phyloP scores from a whole-genome alignment of 306 rosid species.

The Fragaria iinumae region DNA sequence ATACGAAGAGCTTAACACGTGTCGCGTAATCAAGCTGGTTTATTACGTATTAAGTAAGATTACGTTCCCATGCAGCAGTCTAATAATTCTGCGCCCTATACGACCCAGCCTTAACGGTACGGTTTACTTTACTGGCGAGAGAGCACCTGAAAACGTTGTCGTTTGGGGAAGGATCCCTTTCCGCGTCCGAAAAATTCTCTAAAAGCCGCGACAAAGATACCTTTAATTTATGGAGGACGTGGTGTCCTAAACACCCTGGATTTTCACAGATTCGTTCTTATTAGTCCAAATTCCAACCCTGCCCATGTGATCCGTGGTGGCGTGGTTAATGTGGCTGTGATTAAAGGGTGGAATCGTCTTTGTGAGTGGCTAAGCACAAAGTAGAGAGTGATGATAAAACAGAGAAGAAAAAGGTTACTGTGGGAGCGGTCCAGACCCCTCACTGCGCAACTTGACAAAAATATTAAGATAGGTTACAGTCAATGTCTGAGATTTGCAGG shows the following conservation, averaged over 20 bases:
- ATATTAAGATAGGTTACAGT: conserved; percentile 54
- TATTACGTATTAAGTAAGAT: conserved; percentile 43
- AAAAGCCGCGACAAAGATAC: conserved; percentile 51
- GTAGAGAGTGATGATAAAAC: not conserved
- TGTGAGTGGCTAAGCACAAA: not conserved
- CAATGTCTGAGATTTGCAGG: conserved; percentile 52
- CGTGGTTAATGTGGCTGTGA: too few relatives aligned
- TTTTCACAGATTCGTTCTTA: not conserved
- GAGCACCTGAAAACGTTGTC: conserved; percentile 25
- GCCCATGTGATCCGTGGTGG: not conserved
- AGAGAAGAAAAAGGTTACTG: not conserved
- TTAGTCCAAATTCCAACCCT: not conserved
- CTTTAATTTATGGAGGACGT: conserved; percentile 18
- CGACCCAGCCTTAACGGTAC: conserved; percentile 21
- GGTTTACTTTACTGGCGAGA: conserved; percentile 3
- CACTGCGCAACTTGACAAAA: conserved; percentile 43
- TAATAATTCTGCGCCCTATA: not conserved
- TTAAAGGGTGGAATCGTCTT: conserved; percentile 14
- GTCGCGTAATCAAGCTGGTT: conserved; percentile 11
- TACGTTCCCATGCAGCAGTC: conserved; percentile 27
- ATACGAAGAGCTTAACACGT: conserved; percentile 26
- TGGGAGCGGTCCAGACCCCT: conserved; percentile 30
- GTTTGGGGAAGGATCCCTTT: conserved; percentile 19
- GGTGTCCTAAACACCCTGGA: conserved; percentile 20
- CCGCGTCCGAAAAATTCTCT: conserved; percentile 32